Evolutionary conservation across 2,329 filamentous ascomycete genomes (phyloP), one percentile per base, ranked within the genome.

Genomic region (Simplicillium aogashimaense): DNA sequence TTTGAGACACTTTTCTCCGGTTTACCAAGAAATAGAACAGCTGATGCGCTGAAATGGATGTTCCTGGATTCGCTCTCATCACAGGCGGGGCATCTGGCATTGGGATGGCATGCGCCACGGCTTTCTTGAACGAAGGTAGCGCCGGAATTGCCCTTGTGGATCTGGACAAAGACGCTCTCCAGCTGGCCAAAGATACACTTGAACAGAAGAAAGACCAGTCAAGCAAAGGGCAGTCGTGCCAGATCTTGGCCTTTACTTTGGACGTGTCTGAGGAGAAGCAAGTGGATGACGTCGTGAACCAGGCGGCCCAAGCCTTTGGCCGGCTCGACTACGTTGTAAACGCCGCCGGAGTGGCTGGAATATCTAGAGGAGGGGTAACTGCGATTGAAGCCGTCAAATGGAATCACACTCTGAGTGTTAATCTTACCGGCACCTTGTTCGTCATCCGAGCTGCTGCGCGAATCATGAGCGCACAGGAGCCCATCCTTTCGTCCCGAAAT

Each of bases 261-360:
- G 67, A 76, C 39, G 56, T 78, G 15, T 58, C 71, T 0, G 61
- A 70, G 17, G 65, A 70, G 35, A 38, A 38, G 1, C 74, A 69
- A 43, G 61, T 67, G 17, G 53, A 59, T 3, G 50, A 50, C 0
- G 61, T 72, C 14, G 54, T 55, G 16, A 51, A 46, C 29, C 53
- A 59, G 2, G 51, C 59, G 0, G 51, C 53, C 4, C 45, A 47
- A 1, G 45, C 43, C 2, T 72, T 73, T 42, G 53, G 54, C 0
- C 65, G 73, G 7, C 51, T 78, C 4, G 74, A 78, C 48, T 78
- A 78, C 50, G 66, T 65, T 0, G 68, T 77, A 7, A 72, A 72
- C 42, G 76, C 72, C 39, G 74, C 74, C 0, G 74, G 74, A 0
- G 63, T 77, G 4, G 49, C 72, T 3, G 66, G 67, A 4, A 53